Base-by-base conservation (phyloP, 2,329 filamentous ascomycete genomes). In the Setomelanomma holmii region DNA sequence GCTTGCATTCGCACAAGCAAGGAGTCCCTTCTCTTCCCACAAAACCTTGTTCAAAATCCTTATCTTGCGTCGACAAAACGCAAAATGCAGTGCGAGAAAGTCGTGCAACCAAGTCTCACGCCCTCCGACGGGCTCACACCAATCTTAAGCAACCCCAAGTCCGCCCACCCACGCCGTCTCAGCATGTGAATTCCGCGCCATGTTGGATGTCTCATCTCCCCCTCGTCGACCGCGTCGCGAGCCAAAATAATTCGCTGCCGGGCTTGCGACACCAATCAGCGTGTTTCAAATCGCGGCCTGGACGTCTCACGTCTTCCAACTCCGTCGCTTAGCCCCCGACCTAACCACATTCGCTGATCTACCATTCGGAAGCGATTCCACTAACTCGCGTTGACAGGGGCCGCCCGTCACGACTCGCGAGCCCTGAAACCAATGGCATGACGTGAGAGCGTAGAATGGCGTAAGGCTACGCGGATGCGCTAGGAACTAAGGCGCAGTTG, bases 181-280 rank as follows among this genome's bases (percentile, higher is more conserved):
- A 22, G 38, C 19, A 22, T 40, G 38, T 22, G 38, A 40, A 22
- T 17, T 14, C 11, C 40, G 27, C 27, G 27, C 23, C 40, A 17
- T 27, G 22, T 42, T 23, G 19, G 14, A 16, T 34, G 41, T 43
- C 41, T 34, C 24, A 43, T 43, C 41, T 33, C 40, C 23, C 41
- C 41, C 20, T 14, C 12, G 12, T 14, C 17, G 36, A 7, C 36
- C 16, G 12, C 36, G 19, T 20, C 20, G 12, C 14, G 3, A 12
- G 20, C 11, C 12, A 24, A 23, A 22, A 14, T 23, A 7, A n/a
- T 41, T 14, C 11, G 20, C 36, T 34, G 10, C 23, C 22, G 19
- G 23, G 40, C 21, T 30, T 44, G 20, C 39, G 46, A 49, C 43
- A 43, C 46, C 40, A 49, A 49, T 49, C 46, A 49, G 6, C 11